phyloP scores from a whole-genome alignment of 2,329 filamentous ascomycete species.

The Bipolaris zeicola region DNA sequence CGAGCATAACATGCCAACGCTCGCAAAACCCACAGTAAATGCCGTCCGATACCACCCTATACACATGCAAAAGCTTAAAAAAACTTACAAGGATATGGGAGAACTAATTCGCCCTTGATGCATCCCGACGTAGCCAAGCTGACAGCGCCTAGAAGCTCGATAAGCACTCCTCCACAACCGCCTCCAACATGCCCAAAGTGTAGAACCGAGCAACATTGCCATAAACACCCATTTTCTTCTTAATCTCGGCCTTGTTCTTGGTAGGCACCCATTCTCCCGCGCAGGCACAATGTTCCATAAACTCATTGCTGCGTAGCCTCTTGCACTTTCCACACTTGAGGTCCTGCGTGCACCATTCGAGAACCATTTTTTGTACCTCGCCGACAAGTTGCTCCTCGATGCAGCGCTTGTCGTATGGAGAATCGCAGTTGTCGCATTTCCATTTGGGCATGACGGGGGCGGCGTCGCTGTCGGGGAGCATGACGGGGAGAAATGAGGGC shows the following conservation, averaged over 20 bases:
- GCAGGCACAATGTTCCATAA: conserved; percentile 96
- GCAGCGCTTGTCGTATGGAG: conserved; percentile 75
- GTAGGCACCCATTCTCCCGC: conserved; percentile 82
- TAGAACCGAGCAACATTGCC: conserved; percentile 78
- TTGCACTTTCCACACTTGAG: conserved; percentile 78
- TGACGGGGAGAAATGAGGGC: conserved; percentile 72
- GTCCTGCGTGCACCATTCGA: conserved; percentile 89
- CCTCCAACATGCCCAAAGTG: conserved; percentile 78
- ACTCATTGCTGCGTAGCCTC: conserved; percentile 78
- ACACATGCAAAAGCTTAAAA: neutral
- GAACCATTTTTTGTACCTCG: conserved; percentile 73
- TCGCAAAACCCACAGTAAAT: neutral
- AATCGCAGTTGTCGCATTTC: conserved; percentile 77
- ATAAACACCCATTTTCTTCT: conserved; percentile 71
- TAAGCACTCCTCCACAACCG: conserved; percentile 71
- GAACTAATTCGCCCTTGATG: neutral
- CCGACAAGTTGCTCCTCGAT: conserved; percentile 84
- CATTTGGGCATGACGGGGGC: conserved; percentile 65
- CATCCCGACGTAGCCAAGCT: neutral
- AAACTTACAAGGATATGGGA: neutral
- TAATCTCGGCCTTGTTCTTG: conserved; percentile 69
- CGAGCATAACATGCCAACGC: neutral
- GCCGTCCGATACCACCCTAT: neutral
- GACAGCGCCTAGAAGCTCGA: conserved; percentile 44
- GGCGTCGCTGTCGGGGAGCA: conserved; percentile 38